Conservation (phyloP, 1,284 basidiomycete genomes). For the Ceraceosorus guamensis region DNA sequence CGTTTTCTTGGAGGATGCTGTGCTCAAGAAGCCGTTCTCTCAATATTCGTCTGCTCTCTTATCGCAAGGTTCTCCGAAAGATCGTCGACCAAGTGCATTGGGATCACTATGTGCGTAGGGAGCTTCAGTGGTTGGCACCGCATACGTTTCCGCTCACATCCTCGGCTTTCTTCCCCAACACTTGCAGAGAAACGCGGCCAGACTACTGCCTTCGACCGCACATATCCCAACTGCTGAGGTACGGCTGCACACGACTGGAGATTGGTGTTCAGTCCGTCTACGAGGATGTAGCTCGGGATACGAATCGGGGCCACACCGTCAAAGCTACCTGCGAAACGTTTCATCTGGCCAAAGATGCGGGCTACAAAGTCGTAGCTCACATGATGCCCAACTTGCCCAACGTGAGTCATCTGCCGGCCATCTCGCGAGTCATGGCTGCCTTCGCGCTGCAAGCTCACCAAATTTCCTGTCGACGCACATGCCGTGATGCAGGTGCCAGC, state of each 20-base stretch:
- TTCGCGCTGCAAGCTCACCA: neutral
- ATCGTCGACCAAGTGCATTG: constrained; percentile 95
- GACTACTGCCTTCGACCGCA: constrained; percentile 98
- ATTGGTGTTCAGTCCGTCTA: constrained; percentile 99
- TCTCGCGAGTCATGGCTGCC: neutral
- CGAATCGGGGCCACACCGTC: constrained; percentile 90
- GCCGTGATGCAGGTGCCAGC: constrained; percentile 48
- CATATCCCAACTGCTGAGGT: constrained; percentile 95
- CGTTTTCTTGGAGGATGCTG: neutral
- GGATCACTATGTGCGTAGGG: constrained; percentile 70
- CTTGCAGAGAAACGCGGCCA: constrained; percentile 70
- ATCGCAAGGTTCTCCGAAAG: constrained; percentile 62
- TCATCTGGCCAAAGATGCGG: constrained; percentile 95
- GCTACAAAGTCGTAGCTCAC: constrained; percentile 80
- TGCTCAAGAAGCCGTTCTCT: too few species aligned
- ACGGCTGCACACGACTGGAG: constrained; percentile 95
- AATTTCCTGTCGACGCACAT: neutral
- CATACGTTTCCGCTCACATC: too few species aligned
- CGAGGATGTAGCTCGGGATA: constrained; percentile 96
- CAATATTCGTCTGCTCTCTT: too few species aligned
- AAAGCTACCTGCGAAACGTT: constrained; percentile 95
- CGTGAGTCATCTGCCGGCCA: constrained; percentile 57
- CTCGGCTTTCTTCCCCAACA: neutral
- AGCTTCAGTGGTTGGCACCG: too few species aligned
- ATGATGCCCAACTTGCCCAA: constrained; percentile 67